Evolutionary conservation across 2,329 filamentous ascomycete species (phyloP), one percentile per base, ranked within the genome.

Genomic region (Aspergillaceae sp.): DNA sequence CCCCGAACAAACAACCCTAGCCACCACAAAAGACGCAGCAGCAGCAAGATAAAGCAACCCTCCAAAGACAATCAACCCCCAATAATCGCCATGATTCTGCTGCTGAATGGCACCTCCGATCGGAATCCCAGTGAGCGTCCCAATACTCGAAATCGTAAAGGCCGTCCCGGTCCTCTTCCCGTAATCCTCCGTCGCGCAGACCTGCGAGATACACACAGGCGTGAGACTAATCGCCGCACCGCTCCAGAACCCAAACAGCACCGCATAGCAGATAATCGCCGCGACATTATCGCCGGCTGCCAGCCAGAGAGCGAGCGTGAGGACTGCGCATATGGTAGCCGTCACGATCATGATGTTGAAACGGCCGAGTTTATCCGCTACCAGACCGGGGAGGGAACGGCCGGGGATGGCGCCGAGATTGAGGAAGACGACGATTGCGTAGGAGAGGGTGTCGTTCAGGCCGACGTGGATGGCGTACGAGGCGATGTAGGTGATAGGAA

Each of bases 191-290:
- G 65, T 68, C 2, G 55, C 51, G 48, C 72, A 75, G 5, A 76
- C 60, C 51, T 75, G 71, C 2, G 70, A 70, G 3, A 76, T 60
- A 44, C 72, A 75, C 0, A 69, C 60, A 0, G 67, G 68, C 4
- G 61, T 64, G 43, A 70, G 38, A 30, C 60, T 64, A 35, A 69
- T 60, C 26, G 65, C 66, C 3, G 58, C 59, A 4, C 67, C 68
- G 28, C 58, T 61, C 32, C 53, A 62, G 46, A 70, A 69, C 2
- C 67, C 67, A 37, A 69, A 58, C 1, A 57, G 46, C 0, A 56
- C 48, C 0, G 52, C 53, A 19, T 47, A 53, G 28, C 40, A 46
- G 19, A 66, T 57, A 3, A 62, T 53, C 0, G 51, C 51, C 0
- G 48, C 50, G 8, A 46, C 43, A 8, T 49, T 54, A 3, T 37